Conservation (phyloP, 495 filamentous ascomycete genomes). For the Lophium mytilinum region DNA sequence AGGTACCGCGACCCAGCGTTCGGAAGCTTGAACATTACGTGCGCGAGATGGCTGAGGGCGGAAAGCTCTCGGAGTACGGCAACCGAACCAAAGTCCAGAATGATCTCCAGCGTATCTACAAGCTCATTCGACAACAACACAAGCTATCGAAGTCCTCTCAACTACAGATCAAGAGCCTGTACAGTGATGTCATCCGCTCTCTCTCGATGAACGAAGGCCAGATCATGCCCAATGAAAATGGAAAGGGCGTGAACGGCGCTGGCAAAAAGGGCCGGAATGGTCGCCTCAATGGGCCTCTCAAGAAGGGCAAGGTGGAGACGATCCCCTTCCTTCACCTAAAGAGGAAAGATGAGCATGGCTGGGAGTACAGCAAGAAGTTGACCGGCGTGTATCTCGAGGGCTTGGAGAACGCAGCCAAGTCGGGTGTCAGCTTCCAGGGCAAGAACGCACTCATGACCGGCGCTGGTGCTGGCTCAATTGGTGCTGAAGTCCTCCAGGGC, state of each 20-base stretch:
- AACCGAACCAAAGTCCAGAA: slow-evolving; percentile 97
- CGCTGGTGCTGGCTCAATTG: slow-evolving; percentile 95
- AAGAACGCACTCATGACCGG: slow-evolving; percentile 98
- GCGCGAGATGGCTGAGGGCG: slow-evolving; percentile 95
- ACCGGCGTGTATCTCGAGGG: slow-evolving; percentile 88
- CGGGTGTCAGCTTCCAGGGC: slow-evolving; percentile 82
- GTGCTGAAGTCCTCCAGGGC: slow-evolving; percentile 95
- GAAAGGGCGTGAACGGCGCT: slow-evolving; percentile 45
- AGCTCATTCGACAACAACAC: slow-evolving; percentile 94
- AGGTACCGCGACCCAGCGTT: slow-evolving; percentile 79
- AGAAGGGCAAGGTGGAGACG: slow-evolving; percentile 87
- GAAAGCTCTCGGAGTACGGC: slow-evolving; percentile 96
- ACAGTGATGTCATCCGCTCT: slow-evolving; percentile 86
- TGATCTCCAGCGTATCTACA: slow-evolving; percentile 87
- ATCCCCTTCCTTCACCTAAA: slow-evolving; percentile 97
- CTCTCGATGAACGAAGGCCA: slow-evolving; percentile 95
- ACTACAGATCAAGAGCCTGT: slow-evolving; percentile 87
- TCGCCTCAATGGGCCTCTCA: slow-evolving; percentile 46
- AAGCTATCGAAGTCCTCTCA: slow-evolving; percentile 91
- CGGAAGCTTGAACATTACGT: slow-evolving; percentile 98
- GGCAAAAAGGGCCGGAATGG: slow-evolving; percentile 61
- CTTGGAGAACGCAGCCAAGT: slow-evolving; percentile 75
- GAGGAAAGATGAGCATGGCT: slow-evolving; percentile 86
- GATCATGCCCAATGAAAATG: slow-evolving; percentile 79
- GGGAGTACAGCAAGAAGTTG: slow-evolving; percentile 98